phyloP scores from a whole-genome alignment of 345 rosid genomes.

The Durio zibethinus region DNA sequence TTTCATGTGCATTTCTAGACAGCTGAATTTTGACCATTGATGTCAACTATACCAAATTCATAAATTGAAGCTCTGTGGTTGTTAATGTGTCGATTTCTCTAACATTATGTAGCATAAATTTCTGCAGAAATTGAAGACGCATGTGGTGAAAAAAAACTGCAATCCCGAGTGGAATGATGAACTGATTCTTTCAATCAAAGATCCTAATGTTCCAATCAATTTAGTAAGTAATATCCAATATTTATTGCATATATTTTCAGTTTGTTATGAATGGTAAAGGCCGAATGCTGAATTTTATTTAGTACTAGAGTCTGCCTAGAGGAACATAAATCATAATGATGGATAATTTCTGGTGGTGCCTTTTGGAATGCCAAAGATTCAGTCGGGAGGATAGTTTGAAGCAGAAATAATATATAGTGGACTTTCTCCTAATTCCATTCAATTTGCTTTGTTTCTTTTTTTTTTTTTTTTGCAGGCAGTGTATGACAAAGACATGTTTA shows the following conservation, averaged over 20 bases:
- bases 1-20: background rate
- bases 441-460: background rate
- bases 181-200: slow-evolving; percentile 53
- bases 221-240: slow-evolving; percentile 43
- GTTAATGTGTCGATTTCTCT: background rate
- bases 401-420: background rate
- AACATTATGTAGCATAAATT: background rate
- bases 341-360: background rate
- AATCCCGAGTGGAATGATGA: slow-evolving; percentile 91
- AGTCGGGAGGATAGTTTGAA: no score
- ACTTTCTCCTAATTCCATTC: background rate
- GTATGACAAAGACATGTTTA: slow-evolving; percentile 70
- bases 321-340: no score
- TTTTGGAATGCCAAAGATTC: background rate
- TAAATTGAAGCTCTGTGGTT: background rate
- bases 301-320: no score
- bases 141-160: slow-evolving; percentile 52
- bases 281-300: background rate
- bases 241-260: background rate
- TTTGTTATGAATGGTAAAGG: background rate
- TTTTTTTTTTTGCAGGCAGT: slow-evolving; percentile 52
- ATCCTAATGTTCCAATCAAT: slow-evolving; percentile 38
- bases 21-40: background rate
- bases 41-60: background rate
- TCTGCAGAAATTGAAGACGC: slow-evolving; percentile 64